Evolutionary conservation across 306 rosid species (phyloP).

Genomic region (Crataegus laevigata): DNA sequence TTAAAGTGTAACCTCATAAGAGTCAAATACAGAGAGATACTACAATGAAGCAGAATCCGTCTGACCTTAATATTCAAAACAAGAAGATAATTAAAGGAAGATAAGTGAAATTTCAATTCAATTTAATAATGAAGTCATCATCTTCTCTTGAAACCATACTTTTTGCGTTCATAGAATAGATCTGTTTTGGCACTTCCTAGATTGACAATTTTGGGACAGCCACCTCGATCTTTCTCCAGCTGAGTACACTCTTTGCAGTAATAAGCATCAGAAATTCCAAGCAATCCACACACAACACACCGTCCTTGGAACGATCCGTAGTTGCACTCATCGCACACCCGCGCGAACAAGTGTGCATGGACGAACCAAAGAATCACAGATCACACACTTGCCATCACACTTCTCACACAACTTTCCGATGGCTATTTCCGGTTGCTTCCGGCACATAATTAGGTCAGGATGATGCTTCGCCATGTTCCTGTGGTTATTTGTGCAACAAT

Average conservation of each 20-base stretch:
- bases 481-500: background rate
- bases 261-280: conserved; percentile 82
- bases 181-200: conserved; percentile 78
- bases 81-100: too few relatives aligned
- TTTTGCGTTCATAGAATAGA: conserved; percentile 71
- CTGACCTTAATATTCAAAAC: too few relatives aligned
- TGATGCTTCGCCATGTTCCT: background rate
- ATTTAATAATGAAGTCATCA: too few relatives aligned
- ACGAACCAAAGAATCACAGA: conserved; percentile 73
- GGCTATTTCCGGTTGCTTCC: conserved; percentile 80
- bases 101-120: too few relatives aligned
- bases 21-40: too few relatives aligned
- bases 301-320: conserved; percentile 71
- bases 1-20: too few relatives aligned
- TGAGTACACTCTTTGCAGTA: conserved; percentile 87
- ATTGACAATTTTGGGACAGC: conserved; percentile 84
- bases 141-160: conserved; percentile 54
- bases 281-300: conserved; percentile 84
- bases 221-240: conserved; percentile 89
- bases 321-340: conserved; percentile 78
- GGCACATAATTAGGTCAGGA: conserved; percentile 76
- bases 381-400: conserved; percentile 76
- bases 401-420: conserved; percentile 72
- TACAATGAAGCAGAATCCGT: too few relatives aligned
- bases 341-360: conserved; percentile 80